Conservation (phyloP, 331 rosid genomes). For the Acacia concinna region DNA sequence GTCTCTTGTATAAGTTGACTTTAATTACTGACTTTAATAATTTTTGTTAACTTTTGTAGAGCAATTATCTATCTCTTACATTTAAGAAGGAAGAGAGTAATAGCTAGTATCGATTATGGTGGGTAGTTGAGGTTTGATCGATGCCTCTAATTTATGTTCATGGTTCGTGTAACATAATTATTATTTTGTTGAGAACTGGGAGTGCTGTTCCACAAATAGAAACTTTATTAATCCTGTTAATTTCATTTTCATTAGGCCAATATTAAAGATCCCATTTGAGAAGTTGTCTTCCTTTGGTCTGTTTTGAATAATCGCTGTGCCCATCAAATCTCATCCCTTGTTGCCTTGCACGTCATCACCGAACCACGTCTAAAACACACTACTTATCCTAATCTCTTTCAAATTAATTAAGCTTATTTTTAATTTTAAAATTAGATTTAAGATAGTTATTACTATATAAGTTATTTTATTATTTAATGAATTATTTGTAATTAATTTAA, state of each 20-base stretch:
- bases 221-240: background rate
- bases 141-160: background rate
- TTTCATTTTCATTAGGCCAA: background rate
- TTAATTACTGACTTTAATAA: too few species aligned
- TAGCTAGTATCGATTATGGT: background rate
- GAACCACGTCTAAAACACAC: background rate
- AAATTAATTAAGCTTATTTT: too few species aligned
- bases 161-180: slow-evolving; percentile 32
- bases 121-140: background rate
- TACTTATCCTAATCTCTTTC: background rate
- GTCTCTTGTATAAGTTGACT: too few species aligned
- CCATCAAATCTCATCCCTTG: background rate
- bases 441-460: background rate
- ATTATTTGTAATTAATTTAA: too few species aligned
- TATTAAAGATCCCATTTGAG: background rate
- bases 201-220: background rate
- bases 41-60: too few species aligned
- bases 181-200: background rate
- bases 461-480: background rate
- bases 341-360: background rate
- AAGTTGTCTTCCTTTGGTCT: background rate
- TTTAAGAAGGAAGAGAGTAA: too few species aligned
- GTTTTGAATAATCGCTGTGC: background rate
- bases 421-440: too few species aligned
- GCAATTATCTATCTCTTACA: background rate